Evolutionary conservation across 495 filamentous ascomycete genomes (phyloP), one percentile per base, ranked within the genome.

Genomic region (Podospora australis): DNA sequence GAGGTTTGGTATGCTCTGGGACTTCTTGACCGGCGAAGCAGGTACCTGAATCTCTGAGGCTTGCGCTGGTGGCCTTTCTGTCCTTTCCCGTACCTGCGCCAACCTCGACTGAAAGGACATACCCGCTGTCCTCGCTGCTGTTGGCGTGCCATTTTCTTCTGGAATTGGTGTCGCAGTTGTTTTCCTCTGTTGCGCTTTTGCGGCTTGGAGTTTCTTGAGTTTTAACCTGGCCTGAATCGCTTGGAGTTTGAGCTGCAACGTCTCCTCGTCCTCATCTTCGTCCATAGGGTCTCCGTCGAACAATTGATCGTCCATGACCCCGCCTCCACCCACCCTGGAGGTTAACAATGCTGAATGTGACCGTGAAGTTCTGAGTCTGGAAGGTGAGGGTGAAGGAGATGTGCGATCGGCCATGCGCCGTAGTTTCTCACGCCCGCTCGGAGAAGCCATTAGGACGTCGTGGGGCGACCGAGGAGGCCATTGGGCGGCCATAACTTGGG

Each of bases 391-490:
- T 0, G 80, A 78, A 7, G 80, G 78, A 13, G 84, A 82, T 24
- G 71, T 71, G 41, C 77, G 76, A 48, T 82, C 77, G 44, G 78
- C 73, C 49, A 84, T 70, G 54, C 81, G 77, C 53, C 82, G 79
- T 50, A 83, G 70, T 50, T 78, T 82, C 57, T 81, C 78, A 53
- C 89, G 84, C 23, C 88, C 90, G 45, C 78, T 76, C 0, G 90
- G 90, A 4, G 88, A 91, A 65, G 82, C 86, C 20, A 94, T 69
- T 3, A 96, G 78, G 23, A 79, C 90, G 46, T 90, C 86, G 64
- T 87, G 82, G 41, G 90, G 90, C 13, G 89, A 95, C 62, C 83
- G 77, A 11, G 90, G 90, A 34, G 90, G 90, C 90, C 90, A 96
- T 65, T 81, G 78, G 50, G 70, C 67, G 17, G 59, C 59, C 62